phyloP scores from a whole-genome alignment of 306 rosid genomes.

The Quercus rubra region DNA sequence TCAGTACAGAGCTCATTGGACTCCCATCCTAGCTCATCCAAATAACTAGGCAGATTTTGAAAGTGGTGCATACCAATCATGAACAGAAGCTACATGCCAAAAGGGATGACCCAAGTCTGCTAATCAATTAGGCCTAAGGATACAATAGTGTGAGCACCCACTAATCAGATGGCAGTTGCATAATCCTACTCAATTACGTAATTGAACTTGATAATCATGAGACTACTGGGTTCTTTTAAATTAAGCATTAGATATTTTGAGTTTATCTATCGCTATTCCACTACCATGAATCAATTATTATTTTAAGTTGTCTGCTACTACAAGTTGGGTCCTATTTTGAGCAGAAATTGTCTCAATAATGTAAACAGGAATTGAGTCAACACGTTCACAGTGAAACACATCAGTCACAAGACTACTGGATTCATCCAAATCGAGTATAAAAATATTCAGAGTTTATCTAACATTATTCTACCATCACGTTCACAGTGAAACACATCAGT shows the following conservation, averaged over 20 bases:
- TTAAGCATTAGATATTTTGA: background rate
- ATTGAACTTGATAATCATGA: background rate
- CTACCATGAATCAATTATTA: too few relatives aligned
- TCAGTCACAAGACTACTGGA: background rate
- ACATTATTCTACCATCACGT: background rate
- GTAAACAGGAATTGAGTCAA: too few relatives aligned
- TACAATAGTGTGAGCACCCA: background rate
- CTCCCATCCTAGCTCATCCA: background rate
- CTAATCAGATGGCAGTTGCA: background rate
- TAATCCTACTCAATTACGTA: background rate
- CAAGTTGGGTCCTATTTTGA: too few relatives aligned
- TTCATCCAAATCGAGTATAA: background rate
- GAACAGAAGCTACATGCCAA: background rate
- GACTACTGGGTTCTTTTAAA: background rate
- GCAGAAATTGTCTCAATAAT: too few relatives aligned
- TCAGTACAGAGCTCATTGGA: background rate
- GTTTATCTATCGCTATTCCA: background rate
- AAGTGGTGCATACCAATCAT: background rate
- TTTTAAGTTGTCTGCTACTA: too few relatives aligned
- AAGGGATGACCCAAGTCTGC: background rate
- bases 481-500: slow-evolving; percentile 4
- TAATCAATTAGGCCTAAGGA: background rate
- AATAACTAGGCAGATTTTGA: background rate
- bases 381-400: slow-evolving; percentile 3
- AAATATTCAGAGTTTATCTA: background rate